Evolutionary conservation across 2,329 filamentous ascomycete species (phyloP).

Genomic region (Lasiodiplodia gonubiensis): DNA sequence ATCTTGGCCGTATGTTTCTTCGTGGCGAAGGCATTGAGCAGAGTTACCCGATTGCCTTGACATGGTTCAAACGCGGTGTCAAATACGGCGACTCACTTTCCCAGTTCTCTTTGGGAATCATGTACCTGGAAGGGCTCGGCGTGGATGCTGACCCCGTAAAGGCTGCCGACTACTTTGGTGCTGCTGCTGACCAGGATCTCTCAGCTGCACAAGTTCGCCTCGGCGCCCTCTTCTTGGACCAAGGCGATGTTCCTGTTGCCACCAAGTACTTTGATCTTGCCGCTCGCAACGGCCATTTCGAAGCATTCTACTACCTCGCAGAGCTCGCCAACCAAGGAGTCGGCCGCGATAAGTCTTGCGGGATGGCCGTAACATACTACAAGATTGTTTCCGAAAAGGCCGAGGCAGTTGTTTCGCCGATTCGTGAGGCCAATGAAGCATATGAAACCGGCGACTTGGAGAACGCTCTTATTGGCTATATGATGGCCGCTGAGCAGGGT

Average conservation of each 20-base stretch:
- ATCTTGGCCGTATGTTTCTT: constrained; percentile 86
- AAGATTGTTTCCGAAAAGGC: constrained; percentile 90
- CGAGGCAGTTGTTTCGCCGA: constrained; percentile 81
- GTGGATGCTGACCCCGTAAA: constrained; percentile 71
- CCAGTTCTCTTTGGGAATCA: constrained; percentile 81
- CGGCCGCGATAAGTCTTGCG: constrained; percentile 79
- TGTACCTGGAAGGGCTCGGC: constrained; percentile 81
- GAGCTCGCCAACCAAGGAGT: constrained; percentile 84
- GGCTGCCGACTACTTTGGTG: constrained; percentile 77
- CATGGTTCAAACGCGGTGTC: constrained; percentile 84
- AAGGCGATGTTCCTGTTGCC: constrained; percentile 80
- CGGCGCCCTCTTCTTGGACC: constrained; percentile 83
- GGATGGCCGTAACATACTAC: constrained; percentile 79
- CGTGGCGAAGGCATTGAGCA: constrained; percentile 84
- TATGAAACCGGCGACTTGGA: constrained; percentile 81
- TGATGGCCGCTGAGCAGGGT: constrained; percentile 90
- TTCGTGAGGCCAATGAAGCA: constrained; percentile 81
- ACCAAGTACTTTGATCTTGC: constrained; percentile 88
- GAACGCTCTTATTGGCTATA: constrained; percentile 77
- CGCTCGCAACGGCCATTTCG: constrained; percentile 79
- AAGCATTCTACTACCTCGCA: constrained; percentile 90
- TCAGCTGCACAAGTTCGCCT: constrained; percentile 81
- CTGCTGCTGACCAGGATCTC: constrained; percentile 81
- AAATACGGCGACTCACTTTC: constrained; percentile 79
- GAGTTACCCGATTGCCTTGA: constrained; percentile 74